phyloP scores from a whole-genome alignment of 2,329 filamentous ascomycete species.

The Paracoccidioides brasiliensis region DNA sequence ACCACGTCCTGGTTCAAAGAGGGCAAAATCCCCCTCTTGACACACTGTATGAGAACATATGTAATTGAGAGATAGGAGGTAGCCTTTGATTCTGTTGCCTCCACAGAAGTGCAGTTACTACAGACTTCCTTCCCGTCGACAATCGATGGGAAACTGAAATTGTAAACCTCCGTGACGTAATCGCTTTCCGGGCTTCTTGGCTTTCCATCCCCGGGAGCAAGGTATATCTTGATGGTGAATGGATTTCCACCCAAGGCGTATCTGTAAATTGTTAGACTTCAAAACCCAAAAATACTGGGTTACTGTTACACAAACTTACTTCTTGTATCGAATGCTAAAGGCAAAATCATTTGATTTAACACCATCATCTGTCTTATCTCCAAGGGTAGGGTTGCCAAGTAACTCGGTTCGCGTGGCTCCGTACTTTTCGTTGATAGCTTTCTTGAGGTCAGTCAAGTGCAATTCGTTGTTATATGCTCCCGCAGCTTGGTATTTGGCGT shows the following conservation, averaged over 20 bases:
- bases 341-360: conserved; percentile 2
- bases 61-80: conserved; percentile 1
- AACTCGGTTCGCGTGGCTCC: neutral
- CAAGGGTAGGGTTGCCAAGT: neutral
- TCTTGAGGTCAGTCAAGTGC: neutral
- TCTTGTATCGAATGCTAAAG: conserved; percentile 1
- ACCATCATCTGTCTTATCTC: neutral
- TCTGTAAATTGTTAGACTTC: neutral
- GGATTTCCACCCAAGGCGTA: neutral
- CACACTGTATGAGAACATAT: neutral
- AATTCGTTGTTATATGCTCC: neutral
- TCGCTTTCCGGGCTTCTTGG: neutral
- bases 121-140: neutral
- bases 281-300: neutral
- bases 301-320: neutral
- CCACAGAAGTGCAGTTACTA: neutral
- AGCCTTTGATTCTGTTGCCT: neutral
- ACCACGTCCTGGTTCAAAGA: neutral
- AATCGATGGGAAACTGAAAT: neutral
- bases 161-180: conserved; percentile 3
- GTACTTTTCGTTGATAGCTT: neutral
- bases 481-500: neutral
- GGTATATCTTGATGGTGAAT: neutral
- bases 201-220: conserved; percentile 1
- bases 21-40: neutral